A percentile compares a stretch with the other conserved stretches of the same genome.
phyloP scores from a whole-genome alignment of 1,284 basidiomycete species.

The Mycena sp. region DNA sequence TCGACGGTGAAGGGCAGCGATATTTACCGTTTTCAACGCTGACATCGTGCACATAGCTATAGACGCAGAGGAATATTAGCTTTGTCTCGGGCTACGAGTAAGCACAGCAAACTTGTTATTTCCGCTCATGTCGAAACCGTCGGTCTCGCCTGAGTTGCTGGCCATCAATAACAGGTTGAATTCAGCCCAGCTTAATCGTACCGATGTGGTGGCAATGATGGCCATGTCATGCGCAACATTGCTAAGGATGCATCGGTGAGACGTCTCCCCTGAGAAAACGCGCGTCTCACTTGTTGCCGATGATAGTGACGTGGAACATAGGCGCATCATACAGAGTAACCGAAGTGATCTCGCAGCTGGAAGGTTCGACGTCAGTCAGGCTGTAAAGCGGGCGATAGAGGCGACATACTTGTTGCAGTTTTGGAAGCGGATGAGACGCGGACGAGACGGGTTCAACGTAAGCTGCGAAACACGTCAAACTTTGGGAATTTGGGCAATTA shows the following conservation, averaged over 20 bases:
- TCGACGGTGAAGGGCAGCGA: not conserved
- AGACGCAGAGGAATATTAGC: no score
- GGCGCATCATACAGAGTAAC: slow-evolving; percentile 24
- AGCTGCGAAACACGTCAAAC: slow-evolving; percentile 16
- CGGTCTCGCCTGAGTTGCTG: slow-evolving; percentile 7
- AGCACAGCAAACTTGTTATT: slow-evolving; percentile 28
- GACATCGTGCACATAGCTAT: slow-evolving; percentile 35
- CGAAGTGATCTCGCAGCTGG: slow-evolving; percentile 21
- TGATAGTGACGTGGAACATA: slow-evolving; percentile 23
- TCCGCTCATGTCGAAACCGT: slow-evolving; percentile 23
- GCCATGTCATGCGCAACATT: slow-evolving; percentile 25
- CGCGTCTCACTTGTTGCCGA: slow-evolving; percentile 26
- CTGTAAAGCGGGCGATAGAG: no score
- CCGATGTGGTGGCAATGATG: slow-evolving; percentile 19
- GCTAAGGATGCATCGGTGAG: no score
- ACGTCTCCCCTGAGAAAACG: no score
- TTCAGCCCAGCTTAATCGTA: not conserved
- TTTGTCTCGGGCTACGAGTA: slow-evolving; percentile 4
- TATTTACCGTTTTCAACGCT: slow-evolving; percentile 31
- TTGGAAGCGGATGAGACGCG: slow-evolving; percentile 25
- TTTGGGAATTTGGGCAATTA: not conserved
- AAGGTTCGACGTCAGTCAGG: no score
- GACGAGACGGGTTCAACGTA: slow-evolving; percentile 20
- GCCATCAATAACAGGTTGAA: not conserved
- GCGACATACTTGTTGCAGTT: slow-evolving; percentile 23